These are phyloP conservation scores for Lablab purpureus DNA, from an alignment of 306 rosid genomes.

Conservation along the genomic window DNA sequence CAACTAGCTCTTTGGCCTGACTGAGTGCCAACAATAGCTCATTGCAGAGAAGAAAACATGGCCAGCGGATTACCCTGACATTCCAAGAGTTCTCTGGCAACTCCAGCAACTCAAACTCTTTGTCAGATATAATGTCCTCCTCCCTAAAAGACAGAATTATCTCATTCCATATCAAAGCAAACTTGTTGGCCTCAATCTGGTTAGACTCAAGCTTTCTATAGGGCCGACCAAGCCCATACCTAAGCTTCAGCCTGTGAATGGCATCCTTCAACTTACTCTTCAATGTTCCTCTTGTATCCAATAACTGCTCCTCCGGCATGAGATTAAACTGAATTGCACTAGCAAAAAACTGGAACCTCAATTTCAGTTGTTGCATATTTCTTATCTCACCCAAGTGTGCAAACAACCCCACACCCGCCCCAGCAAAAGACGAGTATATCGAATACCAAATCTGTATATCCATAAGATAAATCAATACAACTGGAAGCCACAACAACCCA, in stretches of 20 bases:
- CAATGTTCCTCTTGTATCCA: slow-evolving; percentile 81
- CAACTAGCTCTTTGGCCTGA: slow-evolving; percentile 87
- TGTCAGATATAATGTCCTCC: slow-evolving; percentile 93
- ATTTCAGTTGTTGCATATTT: slow-evolving; percentile 80
- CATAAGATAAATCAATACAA: slow-evolving; percentile 86
- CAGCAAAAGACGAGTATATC: slow-evolving; percentile 85
- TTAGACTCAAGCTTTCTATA: slow-evolving; percentile 89
- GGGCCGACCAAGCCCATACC: slow-evolving; percentile 95
- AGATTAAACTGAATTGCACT: slow-evolving; percentile 96
- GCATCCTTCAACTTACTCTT: slow-evolving; percentile 86
- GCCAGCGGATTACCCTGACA: slow-evolving; percentile 95
- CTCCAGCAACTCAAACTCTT: slow-evolving; percentile 87
- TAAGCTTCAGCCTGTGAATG: slow-evolving; percentile 85
- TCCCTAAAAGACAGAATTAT: slow-evolving; percentile 87
- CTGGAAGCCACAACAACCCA: slow-evolving; percentile 87
- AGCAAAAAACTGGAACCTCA: slow-evolving; percentile 98
- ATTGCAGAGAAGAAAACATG: slow-evolving; percentile 94
- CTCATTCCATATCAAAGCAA: slow-evolving; percentile 98
- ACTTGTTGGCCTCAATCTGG: slow-evolving; percentile 88
- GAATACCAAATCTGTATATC: slow-evolving; percentile 97
- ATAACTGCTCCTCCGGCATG: slow-evolving; percentile 93
- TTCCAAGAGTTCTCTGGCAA: slow-evolving; percentile 89
- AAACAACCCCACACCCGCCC: slow-evolving; percentile 84
- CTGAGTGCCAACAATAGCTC: slow-evolving; percentile 94
- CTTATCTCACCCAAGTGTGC: slow-evolving; percentile 96